Base-by-base conservation (phyloP, 1,284 basidiomycete genomes). In the Cutaneotrichosporon arboriforme region DNA sequence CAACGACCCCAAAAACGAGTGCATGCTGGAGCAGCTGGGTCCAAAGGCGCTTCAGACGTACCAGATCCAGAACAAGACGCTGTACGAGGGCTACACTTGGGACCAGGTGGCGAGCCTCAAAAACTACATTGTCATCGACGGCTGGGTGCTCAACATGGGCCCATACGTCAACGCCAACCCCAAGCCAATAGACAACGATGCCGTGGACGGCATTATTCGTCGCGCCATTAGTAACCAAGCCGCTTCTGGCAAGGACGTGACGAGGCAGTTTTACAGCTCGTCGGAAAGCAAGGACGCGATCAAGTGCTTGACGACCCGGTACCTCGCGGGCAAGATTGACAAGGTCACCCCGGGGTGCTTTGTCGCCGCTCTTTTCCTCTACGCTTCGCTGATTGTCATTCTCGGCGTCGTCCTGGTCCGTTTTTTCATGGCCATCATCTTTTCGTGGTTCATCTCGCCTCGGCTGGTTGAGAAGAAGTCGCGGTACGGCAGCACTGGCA, bases 271-370 rank as follows among this genome's bases (percentile, higher is more conserved):
- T 74, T 85, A 81, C 73, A 86, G 82, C 74, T 81, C 80, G 53
- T 66, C 78, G n/a, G 82, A 81, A 52, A 81, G 87, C 60, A 80
- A 81, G 60, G 76, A 80, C 18, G 82, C 89, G 33, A 79, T 91
- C 20, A 79, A 83, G 26, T 97, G 96, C 76, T 77, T 97, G 59
- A 80, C 81, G 45, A 78, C 89, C 65, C 84, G 93, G 8, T 97
- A 94, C 72, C 82, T 83, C 49, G 93, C 93, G 0, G 96, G 96
- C 14, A 87, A 87, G 69, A 97, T 99, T 60, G 93, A 97, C 80
- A 97, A 97, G 77, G 81, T 96, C 69, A 87, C 92, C 0, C 90
- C 96, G 1, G 96, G 91, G 13, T 99, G 96, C 76, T 94, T 97
- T 74, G 84, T 91, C 46, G 87, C 91, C 15, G 81, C 85, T 45